Evolutionary conservation across 495 filamentous ascomycete species (phyloP).

Genomic region (Hypoxylon perforatum): DNA sequence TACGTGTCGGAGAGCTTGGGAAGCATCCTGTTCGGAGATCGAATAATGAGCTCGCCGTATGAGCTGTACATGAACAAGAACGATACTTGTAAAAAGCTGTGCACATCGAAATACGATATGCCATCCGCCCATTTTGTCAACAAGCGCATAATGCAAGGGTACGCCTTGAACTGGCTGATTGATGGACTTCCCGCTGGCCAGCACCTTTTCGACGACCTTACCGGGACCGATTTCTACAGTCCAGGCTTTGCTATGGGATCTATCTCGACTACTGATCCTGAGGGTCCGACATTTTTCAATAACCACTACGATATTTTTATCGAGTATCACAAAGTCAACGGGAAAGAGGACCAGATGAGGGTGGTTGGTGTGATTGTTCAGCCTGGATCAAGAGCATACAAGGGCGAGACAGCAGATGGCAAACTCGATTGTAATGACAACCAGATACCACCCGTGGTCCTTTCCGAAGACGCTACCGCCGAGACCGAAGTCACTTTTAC

Average conservation of each 20-base stretch:
- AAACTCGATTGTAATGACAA: constrained; percentile 71
- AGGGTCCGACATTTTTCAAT: constrained; percentile 72
- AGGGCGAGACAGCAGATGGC: too few species aligned
- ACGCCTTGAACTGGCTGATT: constrained; percentile 93
- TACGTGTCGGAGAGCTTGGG: constrained; percentile 88
- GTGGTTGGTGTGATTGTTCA: constrained; percentile 93
- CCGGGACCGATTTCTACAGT: constrained; percentile 80
- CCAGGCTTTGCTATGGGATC: constrained; percentile 89
- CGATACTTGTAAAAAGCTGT: constrained; percentile 85
- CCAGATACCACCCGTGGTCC: constrained; percentile 60
- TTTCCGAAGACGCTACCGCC: constrained; percentile 66
- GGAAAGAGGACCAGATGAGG: constrained; percentile 69
- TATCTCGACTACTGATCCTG: constrained; percentile 56
- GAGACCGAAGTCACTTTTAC: constrained; percentile 78
- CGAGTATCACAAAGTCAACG: constrained; percentile 84
- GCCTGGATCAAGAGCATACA: constrained; percentile 75
- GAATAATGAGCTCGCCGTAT: constrained; percentile 91
- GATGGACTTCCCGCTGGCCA: constrained; percentile 94
- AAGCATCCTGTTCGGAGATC: constrained; percentile 95
- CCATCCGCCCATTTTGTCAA: constrained; percentile 82
- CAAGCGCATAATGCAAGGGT: constrained; percentile 78
- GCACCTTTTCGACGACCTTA: constrained; percentile 75
- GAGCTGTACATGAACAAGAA: constrained; percentile 85
- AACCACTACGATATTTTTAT: constrained; percentile 96
- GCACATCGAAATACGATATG: constrained; percentile 73